Percentiles rank a stretch among this genome's conserved stretches.
These are phyloP conservation scores for Euphorbia corollata DNA, from an alignment of 441 rosid species.

Conservation along the genomic window DNA sequence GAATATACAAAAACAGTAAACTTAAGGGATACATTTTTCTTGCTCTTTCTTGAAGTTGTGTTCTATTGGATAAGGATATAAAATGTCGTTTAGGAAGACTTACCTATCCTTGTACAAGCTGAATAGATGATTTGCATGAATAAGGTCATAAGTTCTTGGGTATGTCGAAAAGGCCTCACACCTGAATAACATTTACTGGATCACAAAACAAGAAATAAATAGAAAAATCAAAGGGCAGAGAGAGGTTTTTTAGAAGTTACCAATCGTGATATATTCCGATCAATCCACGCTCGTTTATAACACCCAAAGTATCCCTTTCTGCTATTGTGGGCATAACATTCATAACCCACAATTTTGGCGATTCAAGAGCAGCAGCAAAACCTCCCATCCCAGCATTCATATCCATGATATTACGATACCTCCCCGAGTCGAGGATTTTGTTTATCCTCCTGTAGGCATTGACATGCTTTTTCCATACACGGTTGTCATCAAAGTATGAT, in stretches of 20 bases:
- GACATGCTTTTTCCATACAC: slow-evolving; percentile 76
- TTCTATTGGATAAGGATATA: too few species aligned
- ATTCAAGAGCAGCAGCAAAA: slow-evolving; percentile 81
- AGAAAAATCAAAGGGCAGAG: slow-evolving; percentile 10
- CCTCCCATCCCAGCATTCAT: slow-evolving; percentile 95
- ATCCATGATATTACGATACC: slow-evolving; percentile 85
- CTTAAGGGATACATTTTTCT: too few species aligned
- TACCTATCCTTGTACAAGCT: slow-evolving; percentile 70
- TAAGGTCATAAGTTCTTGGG: slow-evolving; percentile 83
- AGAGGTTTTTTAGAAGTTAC: slow-evolving; percentile 31
- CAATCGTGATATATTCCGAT: slow-evolving; percentile 95
- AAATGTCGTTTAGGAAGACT: slow-evolving; percentile 4
- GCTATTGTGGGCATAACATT: slow-evolving; percentile 70
- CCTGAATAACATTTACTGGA: slow-evolving; percentile 35
- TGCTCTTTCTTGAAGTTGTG: too few species aligned
- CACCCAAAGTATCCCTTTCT: slow-evolving; percentile 64
- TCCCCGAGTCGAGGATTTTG: slow-evolving; percentile 58
- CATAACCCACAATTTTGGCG: slow-evolving; percentile 91
- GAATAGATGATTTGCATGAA: slow-evolving; percentile 76
- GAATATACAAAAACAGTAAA: not conserved
- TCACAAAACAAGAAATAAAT: slow-evolving; percentile 5
- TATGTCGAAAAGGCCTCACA: slow-evolving; percentile 94
- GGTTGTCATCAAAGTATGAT: slow-evolving; percentile 50
- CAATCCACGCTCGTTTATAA: slow-evolving; percentile 78
- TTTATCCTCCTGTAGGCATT: slow-evolving; percentile 61